Conservation (phyloP, 345 rosid genomes). For the rapeseed (Brassica napus) region DNA sequence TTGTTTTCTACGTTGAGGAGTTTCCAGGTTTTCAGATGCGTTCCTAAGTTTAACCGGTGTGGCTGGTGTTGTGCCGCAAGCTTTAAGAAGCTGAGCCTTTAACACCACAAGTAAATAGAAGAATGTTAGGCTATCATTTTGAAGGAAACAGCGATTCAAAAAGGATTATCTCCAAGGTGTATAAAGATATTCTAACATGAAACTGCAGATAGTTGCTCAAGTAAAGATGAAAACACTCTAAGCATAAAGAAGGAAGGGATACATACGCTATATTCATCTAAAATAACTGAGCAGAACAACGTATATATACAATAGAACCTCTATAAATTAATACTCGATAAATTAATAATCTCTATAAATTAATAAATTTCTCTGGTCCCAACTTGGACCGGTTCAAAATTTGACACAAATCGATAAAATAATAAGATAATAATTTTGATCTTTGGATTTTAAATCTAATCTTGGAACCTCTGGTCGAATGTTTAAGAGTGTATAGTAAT, state of each 20-base stretch:
- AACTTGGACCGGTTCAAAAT: no score
- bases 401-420: no score
- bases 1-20: constrained; percentile 37
- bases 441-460: no score
- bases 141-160: background rate
- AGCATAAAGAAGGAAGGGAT: background rate
- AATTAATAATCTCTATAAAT: no score
- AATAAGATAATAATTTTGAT: no score
- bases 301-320: no score
- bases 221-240: background rate
- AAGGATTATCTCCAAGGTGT: no score
- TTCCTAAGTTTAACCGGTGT: constrained; percentile 64
- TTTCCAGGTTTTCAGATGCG: constrained; percentile 45
- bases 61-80: constrained; percentile 57
- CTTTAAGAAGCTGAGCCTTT: constrained; percentile 76
- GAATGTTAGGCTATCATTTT: background rate
- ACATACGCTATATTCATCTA: background rate
- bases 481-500: no score
- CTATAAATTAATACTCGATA: no score
- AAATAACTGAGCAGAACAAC: background rate
- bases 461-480: no score
- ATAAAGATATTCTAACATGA: background rate
- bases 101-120: background rate
- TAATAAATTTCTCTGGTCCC: no score
- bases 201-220: background rate